Evolutionary conservation across 78 protist species (phyloP), one percentile per base, ranked within the genome.

Genomic region (Dictyostelium citrinum): DNA sequence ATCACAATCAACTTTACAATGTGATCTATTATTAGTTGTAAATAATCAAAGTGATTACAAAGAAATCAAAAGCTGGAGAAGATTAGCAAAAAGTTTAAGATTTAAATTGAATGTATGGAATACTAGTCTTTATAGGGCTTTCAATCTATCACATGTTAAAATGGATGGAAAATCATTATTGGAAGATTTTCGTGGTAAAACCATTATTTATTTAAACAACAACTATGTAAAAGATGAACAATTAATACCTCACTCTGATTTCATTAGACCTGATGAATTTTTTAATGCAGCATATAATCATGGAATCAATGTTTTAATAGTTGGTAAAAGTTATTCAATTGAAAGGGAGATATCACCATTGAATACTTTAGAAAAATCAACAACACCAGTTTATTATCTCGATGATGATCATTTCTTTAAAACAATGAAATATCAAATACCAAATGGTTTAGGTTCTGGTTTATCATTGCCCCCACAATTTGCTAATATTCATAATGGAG

Each of bases 101-200:
- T 64, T 33, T 20, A 90, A 64, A 22, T 5, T 33, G 14, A 70
- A 71, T 10, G 55, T 81, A 2, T 90, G 88, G 86, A 90, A 90
- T 31, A 60, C 82, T 10, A 80, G 68, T 49, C 81, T 90, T 9
- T 90, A 90, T 61, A 82, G 77, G 16, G 95, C 64, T 68, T 64
- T 90, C 14, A 60, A 81, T 46, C 0, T 81, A 8, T 3, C 37
- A 0, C 70, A 70, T 33, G 29, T 64, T n/a, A 51, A 75, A 29
- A 90, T 20, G 39, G 72, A 90, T 80, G 95, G 95, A 0, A 46
- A n/a, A 22, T 55, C 78, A 10, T 37, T 90, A 3, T 27, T 90
- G 16, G 81, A 90, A 10, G 95, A 90, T 11, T 90, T 77, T 29
- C 51, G 46, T 49, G 86, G 86, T 17, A 90, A 90, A 43, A 77